Percentiles rank a stretch among this genome's conserved stretches.
Evolutionary conservation across 1,284 basidiomycete genomes (phyloP).

Genomic region (Leccinum pachyderme): DNA sequence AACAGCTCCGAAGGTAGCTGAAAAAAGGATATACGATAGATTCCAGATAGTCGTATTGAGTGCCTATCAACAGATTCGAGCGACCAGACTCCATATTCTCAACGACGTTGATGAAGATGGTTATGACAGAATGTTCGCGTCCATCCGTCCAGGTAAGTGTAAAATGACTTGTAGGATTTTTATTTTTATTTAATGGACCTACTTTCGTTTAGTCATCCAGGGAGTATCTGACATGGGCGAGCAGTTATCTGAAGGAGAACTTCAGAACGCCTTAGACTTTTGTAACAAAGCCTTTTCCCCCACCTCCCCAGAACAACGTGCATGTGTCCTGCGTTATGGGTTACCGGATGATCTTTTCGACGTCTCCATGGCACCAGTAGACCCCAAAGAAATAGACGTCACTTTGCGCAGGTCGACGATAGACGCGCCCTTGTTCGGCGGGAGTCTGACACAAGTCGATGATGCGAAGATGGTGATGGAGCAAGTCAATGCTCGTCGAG

Average conservation of each 20-base stretch:
- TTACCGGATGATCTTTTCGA: slow-evolving; percentile 42
- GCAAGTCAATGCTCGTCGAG: slow-evolving; percentile 52
- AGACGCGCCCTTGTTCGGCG: slow-evolving; percentile 1
- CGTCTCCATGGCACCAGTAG: slow-evolving; percentile 43
- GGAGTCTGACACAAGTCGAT: slow-evolving; percentile 29
- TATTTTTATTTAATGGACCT: not conserved
- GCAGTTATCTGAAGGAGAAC: slow-evolving; percentile 64
- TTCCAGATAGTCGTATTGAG: slow-evolving; percentile 64
- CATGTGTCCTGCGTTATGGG: slow-evolving; percentile 14
- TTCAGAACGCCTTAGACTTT: slow-evolving; percentile 63
- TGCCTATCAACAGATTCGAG: slow-evolving; percentile 60
- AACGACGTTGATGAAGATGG: slow-evolving; percentile 53
- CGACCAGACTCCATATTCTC: slow-evolving; percentile 48
- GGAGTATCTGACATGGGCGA: slow-evolving; percentile 71
- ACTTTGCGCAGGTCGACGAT: slow-evolving; percentile 14
- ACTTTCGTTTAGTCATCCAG: slow-evolving; percentile 59
- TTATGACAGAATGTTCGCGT: slow-evolving; percentile 58
- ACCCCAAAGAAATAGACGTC: slow-evolving; percentile 42
- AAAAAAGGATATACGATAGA: slow-evolving; percentile 30
- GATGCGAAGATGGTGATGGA: slow-evolving; percentile 45
- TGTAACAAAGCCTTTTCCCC: slow-evolving; percentile 57
- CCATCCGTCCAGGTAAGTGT: slow-evolving; percentile 50
- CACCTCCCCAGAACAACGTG: slow-evolving; percentile 52
- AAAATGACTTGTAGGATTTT: not conserved
- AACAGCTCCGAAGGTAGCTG: not conserved